Conservation (phyloP, 2,329 filamentous ascomycete genomes). For the Pseudocercospora ulei region DNA sequence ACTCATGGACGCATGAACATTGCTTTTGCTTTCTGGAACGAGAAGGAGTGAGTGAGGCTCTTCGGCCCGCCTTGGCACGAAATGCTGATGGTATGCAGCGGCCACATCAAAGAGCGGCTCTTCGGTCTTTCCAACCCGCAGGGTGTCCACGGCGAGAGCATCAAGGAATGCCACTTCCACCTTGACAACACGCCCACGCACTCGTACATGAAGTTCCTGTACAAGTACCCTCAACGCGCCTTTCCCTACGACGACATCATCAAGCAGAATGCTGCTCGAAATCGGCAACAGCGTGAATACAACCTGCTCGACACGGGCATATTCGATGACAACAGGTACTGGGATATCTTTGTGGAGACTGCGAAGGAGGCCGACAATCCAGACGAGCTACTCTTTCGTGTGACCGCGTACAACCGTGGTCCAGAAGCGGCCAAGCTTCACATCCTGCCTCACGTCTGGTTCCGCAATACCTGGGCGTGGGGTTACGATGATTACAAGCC, state of each 20-base stretch:
- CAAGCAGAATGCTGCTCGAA: slow-evolving; percentile 68
- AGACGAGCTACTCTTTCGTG: slow-evolving; percentile 83
- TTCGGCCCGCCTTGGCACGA: too few species aligned
- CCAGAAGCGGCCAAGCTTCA: slow-evolving; percentile 83
- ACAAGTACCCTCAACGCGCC: slow-evolving; percentile 86
- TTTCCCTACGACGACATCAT: slow-evolving; percentile 89
- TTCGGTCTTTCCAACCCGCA: slow-evolving; percentile 94
- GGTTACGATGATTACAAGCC: slow-evolving; percentile 79
- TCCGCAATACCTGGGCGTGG: slow-evolving; percentile 96
- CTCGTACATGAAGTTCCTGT: slow-evolving; percentile 97
- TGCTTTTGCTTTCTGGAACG: slow-evolving; percentile 95
- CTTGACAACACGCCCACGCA: slow-evolving; percentile 88
- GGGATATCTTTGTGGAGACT: slow-evolving; percentile 94
- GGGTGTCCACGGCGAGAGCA: slow-evolving; percentile 91
- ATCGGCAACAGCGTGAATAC: slow-evolving; percentile 73
- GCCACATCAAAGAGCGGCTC: slow-evolving; percentile 86
- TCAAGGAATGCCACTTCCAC: slow-evolving; percentile 96
- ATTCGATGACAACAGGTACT: slow-evolving; percentile 84
- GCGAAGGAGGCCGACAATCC: slow-evolving; percentile 88
- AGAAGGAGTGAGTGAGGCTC: slow-evolving; percentile 61
- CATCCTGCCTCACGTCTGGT: slow-evolving; percentile 91
- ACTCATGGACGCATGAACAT: slow-evolving; percentile 86
- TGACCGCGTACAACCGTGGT: slow-evolving; percentile 92
- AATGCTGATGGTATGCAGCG: slow-evolving; percentile 49
- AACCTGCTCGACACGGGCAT: slow-evolving; percentile 81